These are phyloP conservation scores for Fomes fomentarius DNA, from an alignment of 1,284 basidiomycete species.

Conservation along the genomic window DNA sequence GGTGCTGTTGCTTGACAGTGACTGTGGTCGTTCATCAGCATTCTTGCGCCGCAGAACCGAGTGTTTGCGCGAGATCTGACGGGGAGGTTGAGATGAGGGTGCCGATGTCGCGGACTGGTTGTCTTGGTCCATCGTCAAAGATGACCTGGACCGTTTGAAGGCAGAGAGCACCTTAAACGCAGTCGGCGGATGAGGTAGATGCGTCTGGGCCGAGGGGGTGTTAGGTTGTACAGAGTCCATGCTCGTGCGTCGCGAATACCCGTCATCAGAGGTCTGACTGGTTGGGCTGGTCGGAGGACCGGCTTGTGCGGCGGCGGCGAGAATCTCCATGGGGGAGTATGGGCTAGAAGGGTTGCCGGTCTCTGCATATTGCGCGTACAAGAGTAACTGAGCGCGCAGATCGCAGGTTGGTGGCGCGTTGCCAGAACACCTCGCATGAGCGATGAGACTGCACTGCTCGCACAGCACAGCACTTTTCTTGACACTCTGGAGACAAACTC, in stretches of 20 bases:
- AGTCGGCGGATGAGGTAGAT: slow-evolving; percentile 46
- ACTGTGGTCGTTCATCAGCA: slow-evolving; percentile 34
- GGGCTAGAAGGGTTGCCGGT: slow-evolving; percentile 55
- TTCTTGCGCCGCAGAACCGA: slow-evolving; percentile 36
- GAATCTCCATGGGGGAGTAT: slow-evolving; percentile 55
- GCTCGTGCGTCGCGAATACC: slow-evolving; percentile 51
- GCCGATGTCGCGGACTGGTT: slow-evolving; percentile 26
- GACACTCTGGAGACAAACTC: slow-evolving; percentile 79
- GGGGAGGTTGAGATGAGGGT: slow-evolving; percentile 23
- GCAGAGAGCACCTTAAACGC: slow-evolving; percentile 66
- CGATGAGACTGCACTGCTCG: slow-evolving; percentile 87
- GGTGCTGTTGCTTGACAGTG: slow-evolving; percentile 38
- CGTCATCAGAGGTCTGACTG: slow-evolving; percentile 56
- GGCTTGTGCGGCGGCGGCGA: slow-evolving; percentile 42
- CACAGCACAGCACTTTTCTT: slow-evolving; percentile 91
- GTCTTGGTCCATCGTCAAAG: slow-evolving; percentile 34
- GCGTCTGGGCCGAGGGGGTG: slow-evolving; percentile 18
- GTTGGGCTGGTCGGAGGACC: slow-evolving; percentile 42
- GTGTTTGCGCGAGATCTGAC: slow-evolving; percentile 32
- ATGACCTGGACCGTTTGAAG: slow-evolving; percentile 65
- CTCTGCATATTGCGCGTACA: slow-evolving; percentile 75
- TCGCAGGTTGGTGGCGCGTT: slow-evolving; percentile 84
- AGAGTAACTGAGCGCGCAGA: slow-evolving; percentile 72
- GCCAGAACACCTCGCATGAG: slow-evolving; percentile 78
- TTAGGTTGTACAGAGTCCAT: slow-evolving; percentile 45